These are phyloP conservation scores for Phaeotremella fagi DNA, from an alignment of 768 basidiomycete genomes.

Conservation along the genomic window DNA sequence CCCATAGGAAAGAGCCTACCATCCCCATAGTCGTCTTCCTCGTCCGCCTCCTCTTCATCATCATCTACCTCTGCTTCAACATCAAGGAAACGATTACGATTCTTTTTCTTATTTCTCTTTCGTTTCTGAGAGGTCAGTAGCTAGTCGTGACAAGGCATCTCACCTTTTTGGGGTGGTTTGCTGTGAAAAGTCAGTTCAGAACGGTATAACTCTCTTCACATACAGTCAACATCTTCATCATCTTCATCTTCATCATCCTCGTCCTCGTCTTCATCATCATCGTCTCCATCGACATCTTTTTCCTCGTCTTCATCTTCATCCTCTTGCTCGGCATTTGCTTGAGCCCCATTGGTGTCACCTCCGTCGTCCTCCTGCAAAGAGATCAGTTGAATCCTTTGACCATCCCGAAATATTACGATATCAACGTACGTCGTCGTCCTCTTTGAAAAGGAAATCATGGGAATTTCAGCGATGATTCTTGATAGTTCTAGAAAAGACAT, in stretches of 20 bases:
- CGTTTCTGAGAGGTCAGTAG: neutral
- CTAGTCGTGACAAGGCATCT: neutral
- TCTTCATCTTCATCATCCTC: constrained; percentile 20
- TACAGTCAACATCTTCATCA: constrained; percentile 51
- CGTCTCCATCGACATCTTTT: constrained; percentile 8
- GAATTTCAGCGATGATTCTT: too few relatives aligned
- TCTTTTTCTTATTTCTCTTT: constrained; percentile 46
- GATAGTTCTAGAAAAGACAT: neutral
- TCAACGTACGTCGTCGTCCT: constrained; percentile 18
- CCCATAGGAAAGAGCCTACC: constrained; percentile 24
- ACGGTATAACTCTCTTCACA: neutral
- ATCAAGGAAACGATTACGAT: constrained; percentile 82
- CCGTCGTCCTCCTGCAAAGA: constrained; percentile 7
- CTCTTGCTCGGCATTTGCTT: constrained; percentile 12
- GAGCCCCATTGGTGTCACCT: too few relatives aligned
- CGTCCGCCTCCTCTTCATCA: constrained; percentile 87
- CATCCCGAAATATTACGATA: neutral
- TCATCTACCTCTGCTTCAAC: constrained; percentile 94
- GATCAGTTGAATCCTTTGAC: neutral
- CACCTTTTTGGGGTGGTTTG: constrained; percentile 16
- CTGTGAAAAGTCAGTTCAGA: constrained; percentile 1
- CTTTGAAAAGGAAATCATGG: neutral
- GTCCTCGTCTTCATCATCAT: constrained; percentile 50
- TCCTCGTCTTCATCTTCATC: constrained; percentile 9
- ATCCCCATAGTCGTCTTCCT: constrained; percentile 50